Percentiles rank a stretch among this genome's conserved stretches.
Conservation (phyloP, 176 grass and related monocot genomes). For the Puya raimondii region DNA sequence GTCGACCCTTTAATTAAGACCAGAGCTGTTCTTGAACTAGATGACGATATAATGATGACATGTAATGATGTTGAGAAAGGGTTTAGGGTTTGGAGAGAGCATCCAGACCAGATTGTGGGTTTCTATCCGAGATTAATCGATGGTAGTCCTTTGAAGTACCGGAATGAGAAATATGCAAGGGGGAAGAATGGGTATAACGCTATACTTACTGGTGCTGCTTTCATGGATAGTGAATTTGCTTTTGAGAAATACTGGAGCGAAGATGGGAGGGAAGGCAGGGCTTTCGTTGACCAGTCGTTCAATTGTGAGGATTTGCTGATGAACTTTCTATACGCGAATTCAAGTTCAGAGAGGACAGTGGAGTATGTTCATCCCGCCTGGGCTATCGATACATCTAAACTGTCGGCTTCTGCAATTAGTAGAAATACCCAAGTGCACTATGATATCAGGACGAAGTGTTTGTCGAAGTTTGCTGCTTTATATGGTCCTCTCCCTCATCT, state of each 20-base stretch:
- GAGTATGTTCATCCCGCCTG: slow-evolving; percentile 94
- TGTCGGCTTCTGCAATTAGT: slow-evolving; percentile 80
- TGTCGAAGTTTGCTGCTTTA: slow-evolving; percentile 64
- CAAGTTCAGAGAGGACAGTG: slow-evolving; percentile 50
- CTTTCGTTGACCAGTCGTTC: slow-evolving; percentile 72
- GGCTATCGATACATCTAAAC: slow-evolving; percentile 97
- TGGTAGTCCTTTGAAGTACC: slow-evolving; percentile 55
- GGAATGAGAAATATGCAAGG: slow-evolving; percentile 88
- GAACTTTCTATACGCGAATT: slow-evolving; percentile 87
- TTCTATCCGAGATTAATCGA: slow-evolving; percentile 91
- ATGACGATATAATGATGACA: slow-evolving; percentile 99
- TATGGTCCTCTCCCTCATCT: slow-evolving; percentile 48
- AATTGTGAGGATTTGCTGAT: slow-evolving; percentile 95
- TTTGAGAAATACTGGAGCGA: slow-evolving; percentile 82
- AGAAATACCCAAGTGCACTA: slow-evolving; percentile 79
- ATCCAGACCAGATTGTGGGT: slow-evolving; percentile 76
- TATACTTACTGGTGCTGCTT: slow-evolving; percentile 87
- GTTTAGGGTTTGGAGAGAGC: slow-evolving; percentile 88
- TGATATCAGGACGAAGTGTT: slow-evolving; percentile 61
- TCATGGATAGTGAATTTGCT: slow-evolving; percentile 86
- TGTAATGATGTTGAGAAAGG: slow-evolving; percentile 96
- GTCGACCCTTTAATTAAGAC: slow-evolving; percentile 88
- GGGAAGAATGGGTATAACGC: slow-evolving; percentile 84
- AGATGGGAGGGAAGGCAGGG: slow-evolving; percentile 69
- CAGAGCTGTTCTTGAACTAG: slow-evolving; percentile 76